Conservation (phyloP, 495 filamentous ascomycete species). For the Lindgomyces ingoldianus region DNA sequence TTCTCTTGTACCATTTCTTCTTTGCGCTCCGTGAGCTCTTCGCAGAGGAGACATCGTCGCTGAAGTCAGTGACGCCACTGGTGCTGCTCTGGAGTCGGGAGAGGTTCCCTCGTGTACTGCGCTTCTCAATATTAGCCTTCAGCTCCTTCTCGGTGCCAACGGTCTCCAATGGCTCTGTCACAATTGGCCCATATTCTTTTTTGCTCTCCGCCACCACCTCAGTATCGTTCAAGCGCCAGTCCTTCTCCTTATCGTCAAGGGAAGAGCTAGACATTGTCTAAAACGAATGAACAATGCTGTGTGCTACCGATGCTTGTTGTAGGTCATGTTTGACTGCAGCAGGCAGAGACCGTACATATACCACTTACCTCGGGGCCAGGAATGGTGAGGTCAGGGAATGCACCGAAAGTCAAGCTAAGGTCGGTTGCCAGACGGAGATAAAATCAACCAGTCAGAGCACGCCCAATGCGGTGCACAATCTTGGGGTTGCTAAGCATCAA, state of each 20-base stretch:
- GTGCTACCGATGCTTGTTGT: not conserved
- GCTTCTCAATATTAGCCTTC: slow-evolving; percentile 26
- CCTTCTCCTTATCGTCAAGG: slow-evolving; percentile 32
- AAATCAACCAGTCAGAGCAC: slow-evolving; percentile 11
- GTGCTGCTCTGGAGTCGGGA: slow-evolving; percentile 48
- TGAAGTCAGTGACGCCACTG: slow-evolving; percentile 52
- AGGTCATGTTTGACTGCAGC: slow-evolving; percentile 5
- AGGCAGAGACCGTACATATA: slow-evolving; percentile 12
- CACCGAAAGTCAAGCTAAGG: slow-evolving; percentile 13
- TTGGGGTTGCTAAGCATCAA: slow-evolving; percentile 14
- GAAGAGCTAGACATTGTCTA: slow-evolving; percentile 21
- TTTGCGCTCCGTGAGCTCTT: slow-evolving; percentile 40
- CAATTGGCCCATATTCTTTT: slow-evolving; percentile 38
- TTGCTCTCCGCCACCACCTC: slow-evolving; percentile 17
- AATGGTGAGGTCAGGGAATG: slow-evolving; percentile 26
- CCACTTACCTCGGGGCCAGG: slow-evolving; percentile 18
- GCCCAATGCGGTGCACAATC: not conserved
- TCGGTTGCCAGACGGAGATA: slow-evolving; percentile 21
- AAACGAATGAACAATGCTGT: not conserved
- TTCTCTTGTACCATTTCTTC: slow-evolving; percentile 60
- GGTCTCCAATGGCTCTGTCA: slow-evolving; percentile 36
- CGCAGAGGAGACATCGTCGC: slow-evolving; percentile 42
- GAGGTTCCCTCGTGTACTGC: slow-evolving; percentile 29
- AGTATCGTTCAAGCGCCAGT: slow-evolving; percentile 27
- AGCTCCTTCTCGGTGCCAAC: slow-evolving; percentile 38